A percentile compares a stretch with the other conserved stretches of the same genome.
Evolutionary conservation across 2,329 filamentous ascomycete species (phyloP).

Genomic region (Exophiala calicioides): DNA sequence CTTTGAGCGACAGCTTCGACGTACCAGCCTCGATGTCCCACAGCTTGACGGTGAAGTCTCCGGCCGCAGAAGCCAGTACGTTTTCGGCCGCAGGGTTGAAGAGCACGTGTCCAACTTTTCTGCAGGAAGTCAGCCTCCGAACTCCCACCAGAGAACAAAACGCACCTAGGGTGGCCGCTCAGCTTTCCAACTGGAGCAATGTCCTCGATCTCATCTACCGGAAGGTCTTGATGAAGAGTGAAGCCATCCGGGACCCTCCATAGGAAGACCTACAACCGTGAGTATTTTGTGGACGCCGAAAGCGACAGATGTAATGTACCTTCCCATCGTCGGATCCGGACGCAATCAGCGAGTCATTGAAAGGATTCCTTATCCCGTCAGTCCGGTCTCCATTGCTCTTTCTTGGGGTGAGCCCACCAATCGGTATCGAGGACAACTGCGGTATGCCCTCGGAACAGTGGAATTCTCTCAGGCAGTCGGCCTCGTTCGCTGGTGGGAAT

Average conservation of each 20-base stretch:
- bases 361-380: constrained; percentile 71
- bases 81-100: constrained; percentile 97
- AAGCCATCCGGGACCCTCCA: constrained; percentile 94
- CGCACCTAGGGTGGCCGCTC: constrained; percentile 80
- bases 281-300: constrained; percentile 19
- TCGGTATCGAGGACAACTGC: constrained; percentile 95
- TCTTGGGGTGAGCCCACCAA: constrained; percentile 62
- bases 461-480: constrained; percentile 87
- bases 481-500: constrained; percentile 88
- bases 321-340: constrained; percentile 97
- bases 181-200: constrained; percentile 80
- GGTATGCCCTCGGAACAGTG: constrained; percentile 93
- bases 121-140: constrained; percentile 41
- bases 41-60: constrained; percentile 90
- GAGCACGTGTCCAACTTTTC: constrained; percentile 95
- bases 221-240: constrained; percentile 75
- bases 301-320: constrained; percentile 41
- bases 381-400: constrained; percentile 1
- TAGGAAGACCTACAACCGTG: constrained; percentile 67
- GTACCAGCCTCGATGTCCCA: constrained; percentile 88
- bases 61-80: constrained; percentile 90
- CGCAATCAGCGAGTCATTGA: constrained; percentile 89
- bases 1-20: constrained; percentile 73
- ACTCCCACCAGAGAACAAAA: constrained; percentile 4
- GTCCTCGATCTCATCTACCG: constrained; percentile 73